phyloP scores from a whole-genome alignment of 2,329 filamentous ascomycete genomes.

The Fusarium devonianum region DNA sequence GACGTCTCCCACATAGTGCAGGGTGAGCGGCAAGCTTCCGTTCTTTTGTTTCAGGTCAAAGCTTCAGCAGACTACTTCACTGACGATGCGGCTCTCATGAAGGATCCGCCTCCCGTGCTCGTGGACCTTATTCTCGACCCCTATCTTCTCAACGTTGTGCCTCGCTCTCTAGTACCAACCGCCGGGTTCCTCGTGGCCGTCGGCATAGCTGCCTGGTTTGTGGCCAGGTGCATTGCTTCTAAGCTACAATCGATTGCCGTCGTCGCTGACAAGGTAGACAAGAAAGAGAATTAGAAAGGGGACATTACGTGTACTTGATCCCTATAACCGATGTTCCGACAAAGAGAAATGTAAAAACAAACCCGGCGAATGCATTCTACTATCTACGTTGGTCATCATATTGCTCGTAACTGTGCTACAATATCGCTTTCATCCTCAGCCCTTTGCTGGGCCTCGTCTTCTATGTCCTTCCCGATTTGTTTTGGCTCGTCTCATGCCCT shows the following conservation, averaged over 20 bases:
- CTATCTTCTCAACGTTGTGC: constrained; percentile 80
- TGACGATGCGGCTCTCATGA: constrained; percentile 77
- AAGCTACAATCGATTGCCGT: constrained; percentile 41
- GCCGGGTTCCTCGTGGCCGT: constrained; percentile 72
- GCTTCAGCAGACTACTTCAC: constrained; percentile 88
- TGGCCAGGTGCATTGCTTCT: constrained; percentile 48
- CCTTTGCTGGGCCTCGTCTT: constrained; percentile 19
- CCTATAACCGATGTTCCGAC: constrained; percentile 17
- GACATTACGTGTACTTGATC: constrained; percentile 18
- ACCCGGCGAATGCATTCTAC: constrained; percentile 39
- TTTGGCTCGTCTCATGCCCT: constrained; percentile 13
- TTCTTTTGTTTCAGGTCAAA: constrained; percentile 76
- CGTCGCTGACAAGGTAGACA: constrained; percentile 38
- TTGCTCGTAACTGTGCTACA: constrained; percentile 30
- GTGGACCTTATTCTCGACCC: constrained; percentile 89
- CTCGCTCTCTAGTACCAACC: constrained; percentile 77
- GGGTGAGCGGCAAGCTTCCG: constrained; percentile 51
- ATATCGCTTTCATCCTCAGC: constrained; percentile 26
- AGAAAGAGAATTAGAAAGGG: constrained; percentile 48
- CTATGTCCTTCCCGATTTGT: constrained; percentile 25
- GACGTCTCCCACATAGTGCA: constrained; percentile 12
- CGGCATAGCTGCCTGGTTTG: constrained; percentile 55
- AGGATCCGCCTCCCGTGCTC: constrained; percentile 72
- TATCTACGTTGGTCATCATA: constrained; percentile 42
- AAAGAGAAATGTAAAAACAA: constrained; percentile 20